phyloP scores from a whole-genome alignment of 768 basidiomycete genomes.

The Xerocomellus intermedius region DNA sequence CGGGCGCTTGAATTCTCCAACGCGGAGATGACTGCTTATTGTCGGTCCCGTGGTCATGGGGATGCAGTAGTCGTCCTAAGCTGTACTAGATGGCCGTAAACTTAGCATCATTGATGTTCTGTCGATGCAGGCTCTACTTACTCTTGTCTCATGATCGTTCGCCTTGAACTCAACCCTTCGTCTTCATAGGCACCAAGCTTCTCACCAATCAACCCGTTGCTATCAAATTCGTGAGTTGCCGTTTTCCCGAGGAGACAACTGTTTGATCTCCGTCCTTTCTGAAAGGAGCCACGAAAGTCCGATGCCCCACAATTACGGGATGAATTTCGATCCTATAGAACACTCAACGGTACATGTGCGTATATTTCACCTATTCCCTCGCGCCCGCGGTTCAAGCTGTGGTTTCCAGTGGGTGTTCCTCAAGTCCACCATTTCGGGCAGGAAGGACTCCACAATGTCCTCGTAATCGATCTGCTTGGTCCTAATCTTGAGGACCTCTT shows the following conservation, averaged over 20 bases:
- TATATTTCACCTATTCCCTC: constrained; percentile 19
- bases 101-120: constrained; percentile 2
- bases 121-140: constrained; percentile 1
- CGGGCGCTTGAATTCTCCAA: constrained; percentile 14
- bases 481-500: constrained; percentile 97
- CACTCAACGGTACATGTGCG: constrained; percentile 85
- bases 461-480: constrained; percentile 93
- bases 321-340: constrained; percentile 97
- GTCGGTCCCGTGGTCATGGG: constrained; percentile 5
- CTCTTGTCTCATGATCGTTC: constrained; percentile 1
- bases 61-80: constrained; percentile 4
- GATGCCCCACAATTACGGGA: constrained; percentile 97
- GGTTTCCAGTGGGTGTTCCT: constrained; percentile 79
- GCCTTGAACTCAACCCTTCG: constrained; percentile 12
- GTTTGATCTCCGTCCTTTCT: constrained; percentile 17
- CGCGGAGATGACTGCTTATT: constrained; percentile 2
- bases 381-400: constrained; percentile 13
- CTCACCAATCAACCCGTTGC: constrained; percentile 86
- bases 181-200: constrained; percentile 71
- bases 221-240: constrained; percentile 86
- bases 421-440: constrained; percentile 99
- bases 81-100: constrained; percentile 6
- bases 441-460: constrained; percentile 96
- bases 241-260: constrained; percentile 7
- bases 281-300: constrained; percentile 92